These are phyloP conservation scores for Saururus chinensis DNA, from an alignment of 164 flowering plant species.

Conservation along the genomic window DNA sequence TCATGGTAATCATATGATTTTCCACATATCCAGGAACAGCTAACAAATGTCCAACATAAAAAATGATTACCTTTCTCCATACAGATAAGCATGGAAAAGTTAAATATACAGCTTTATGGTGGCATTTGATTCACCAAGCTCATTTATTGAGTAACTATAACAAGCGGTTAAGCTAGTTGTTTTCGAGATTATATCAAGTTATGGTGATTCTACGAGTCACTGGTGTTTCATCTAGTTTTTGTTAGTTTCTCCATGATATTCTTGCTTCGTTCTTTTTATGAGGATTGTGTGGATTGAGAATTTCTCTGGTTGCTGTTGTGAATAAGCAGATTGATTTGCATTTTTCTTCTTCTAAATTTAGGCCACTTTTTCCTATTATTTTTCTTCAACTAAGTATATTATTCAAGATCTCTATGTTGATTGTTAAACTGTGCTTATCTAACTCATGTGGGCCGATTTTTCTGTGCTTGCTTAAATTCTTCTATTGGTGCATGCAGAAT, in stretches of 20 bases:
- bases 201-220: not conserved
- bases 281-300: not conserved
- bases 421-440: not conserved
- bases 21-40: no score
- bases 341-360: not conserved
- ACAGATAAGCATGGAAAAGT: no score
- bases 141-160: no score
- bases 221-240: not conserved
- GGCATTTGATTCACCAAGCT: no score
- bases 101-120: no score
- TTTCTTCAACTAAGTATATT: no score
- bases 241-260: not conserved
- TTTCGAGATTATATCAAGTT: no score
- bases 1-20: no score
- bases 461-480: not conserved
- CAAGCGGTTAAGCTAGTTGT: no score
- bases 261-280: not conserved
- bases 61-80: no score
- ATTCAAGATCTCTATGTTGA: not conserved
- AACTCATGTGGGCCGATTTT: no score
- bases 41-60: no score
- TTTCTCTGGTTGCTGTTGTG: not conserved
- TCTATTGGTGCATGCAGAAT: constrained; percentile 35
- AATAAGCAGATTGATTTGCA: not conserved
- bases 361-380: not conserved